These are phyloP conservation scores for Coffea humblotiana DNA, from an alignment of 305 asterid species.

Conservation along the genomic window DNA sequence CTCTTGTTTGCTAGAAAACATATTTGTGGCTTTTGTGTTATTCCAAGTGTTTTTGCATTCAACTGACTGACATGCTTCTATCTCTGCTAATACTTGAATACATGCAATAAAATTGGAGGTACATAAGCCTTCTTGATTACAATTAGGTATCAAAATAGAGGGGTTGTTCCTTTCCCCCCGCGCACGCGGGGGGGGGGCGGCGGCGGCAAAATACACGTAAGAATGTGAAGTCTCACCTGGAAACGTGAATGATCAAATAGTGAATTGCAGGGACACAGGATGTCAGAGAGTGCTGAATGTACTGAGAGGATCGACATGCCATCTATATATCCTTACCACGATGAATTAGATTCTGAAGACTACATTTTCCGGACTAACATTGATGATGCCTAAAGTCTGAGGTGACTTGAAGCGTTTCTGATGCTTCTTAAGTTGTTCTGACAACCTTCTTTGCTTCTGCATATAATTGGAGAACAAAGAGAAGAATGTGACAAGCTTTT, in stretches of 20 bases:
- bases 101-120: not conserved
- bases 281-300: slow-evolving; percentile 33
- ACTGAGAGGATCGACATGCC: slow-evolving; percentile 38
- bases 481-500: not conserved
- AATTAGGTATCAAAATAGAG: not conserved
- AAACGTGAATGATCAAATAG: not conserved
- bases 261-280: slow-evolving; percentile 68
- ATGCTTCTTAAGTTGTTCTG: not conserved
- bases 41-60: not conserved
- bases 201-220: too few species aligned
- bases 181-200: too few species aligned
- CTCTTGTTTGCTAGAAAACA: not conserved
- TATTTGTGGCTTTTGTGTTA: not conserved
- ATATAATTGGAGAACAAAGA: not conserved
- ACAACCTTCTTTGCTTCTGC: not conserved
- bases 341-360: slow-evolving; percentile 83
- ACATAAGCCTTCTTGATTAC: not conserved
- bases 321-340: slow-evolving; percentile 60
- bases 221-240: not conserved
- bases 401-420: not conserved
- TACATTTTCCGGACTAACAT: slow-evolving; percentile 66
- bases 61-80: not conserved
- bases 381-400: slow-evolving; percentile 46
- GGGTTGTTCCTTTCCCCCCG: not conserved
- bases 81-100: not conserved